Evolutionary conservation across 306 rosid species (phyloP), one percentile per base, ranked within the genome.

Genomic region (Citrullus mucosospermus): DNA sequence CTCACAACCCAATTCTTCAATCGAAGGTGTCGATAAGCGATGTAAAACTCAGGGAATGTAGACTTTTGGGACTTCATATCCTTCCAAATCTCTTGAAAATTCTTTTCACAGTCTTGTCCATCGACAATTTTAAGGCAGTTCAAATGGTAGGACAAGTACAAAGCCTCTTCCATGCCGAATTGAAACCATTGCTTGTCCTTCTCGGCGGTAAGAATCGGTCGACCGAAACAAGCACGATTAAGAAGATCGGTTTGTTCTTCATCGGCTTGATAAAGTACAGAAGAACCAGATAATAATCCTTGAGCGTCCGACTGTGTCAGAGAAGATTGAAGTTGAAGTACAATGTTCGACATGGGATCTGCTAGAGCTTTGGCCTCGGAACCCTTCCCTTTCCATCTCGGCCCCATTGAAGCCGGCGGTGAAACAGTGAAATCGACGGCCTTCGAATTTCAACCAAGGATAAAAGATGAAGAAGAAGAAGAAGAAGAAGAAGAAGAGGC

Each of bases 371-470:
- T 89, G 22, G 91, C 90, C 78, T 88, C 92, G 60, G 90, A 84
- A 32, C 83, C 88, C 32, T 89, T 89, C 76, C 91, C 98, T 85
- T 93, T 93, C 98, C 98, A 91, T 87, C 94, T 87, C 6, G 91
- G 89, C 34, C 84, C 89, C 93, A 54, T 54, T 54, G 9, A 53
- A 17, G 22, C n/a, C n/a, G 56, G 56, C n/a, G n/a, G 56, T 53
- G 56, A 53, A 53, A 53, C n/a, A 53, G 56, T 53, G 56, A 53
- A 46, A 46, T 46, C 51, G 51, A 46, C 51, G 14, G 51, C 51
- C 10, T 7, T 43, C 48, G 48, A 43, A 43, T 43, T 8, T 43
- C 48, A 9, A 43, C 2, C 10, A 43, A 43, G 48, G 10, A 43
- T 43, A 43, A 2, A 43, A 43, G 48, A 43, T 1, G 48, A 2